A percentile compares a stretch with the other conserved stretches of the same genome.
Conservation (phyloP, 2,329 filamentous ascomycete genomes). For the Fulvia fulva region DNA sequence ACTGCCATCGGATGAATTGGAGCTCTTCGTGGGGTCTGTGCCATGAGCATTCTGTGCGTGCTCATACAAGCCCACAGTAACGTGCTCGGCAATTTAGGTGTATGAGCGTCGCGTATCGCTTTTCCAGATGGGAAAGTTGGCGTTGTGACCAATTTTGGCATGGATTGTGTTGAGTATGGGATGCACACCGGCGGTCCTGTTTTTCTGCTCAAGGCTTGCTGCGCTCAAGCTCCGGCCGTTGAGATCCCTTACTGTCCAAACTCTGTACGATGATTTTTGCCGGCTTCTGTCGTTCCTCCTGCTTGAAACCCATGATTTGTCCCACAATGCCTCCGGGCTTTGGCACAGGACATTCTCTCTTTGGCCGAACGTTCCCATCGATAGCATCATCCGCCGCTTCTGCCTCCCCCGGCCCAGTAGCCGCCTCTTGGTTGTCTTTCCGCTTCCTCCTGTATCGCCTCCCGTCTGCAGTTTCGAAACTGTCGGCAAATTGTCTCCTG, state of each 20-base stretch:
- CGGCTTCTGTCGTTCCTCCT: conserved; percentile 25
- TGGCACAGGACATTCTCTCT: conserved; percentile 83
- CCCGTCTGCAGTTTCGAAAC: conserved; percentile 30
- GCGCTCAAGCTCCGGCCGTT: neutral
- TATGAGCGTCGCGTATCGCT: no score
- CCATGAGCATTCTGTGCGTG: no score
- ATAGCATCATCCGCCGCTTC: neutral
- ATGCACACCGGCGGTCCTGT: neutral
- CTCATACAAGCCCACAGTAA: no score
- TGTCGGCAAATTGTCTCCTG: conserved; percentile 73
- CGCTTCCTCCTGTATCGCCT: conserved; percentile 41
- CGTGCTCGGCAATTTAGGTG: no score
- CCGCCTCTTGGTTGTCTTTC: conserved; percentile 17
- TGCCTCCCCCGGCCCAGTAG: conserved; percentile 4
- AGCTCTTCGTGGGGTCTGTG: no score
- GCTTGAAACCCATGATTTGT: conserved; percentile 67
- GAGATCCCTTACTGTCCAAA: conserved; percentile 16
- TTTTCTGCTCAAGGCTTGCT: conserved; percentile 5
- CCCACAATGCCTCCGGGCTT: conserved; percentile 79
- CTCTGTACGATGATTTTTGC: conserved; percentile 28
- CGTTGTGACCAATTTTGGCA: no score
- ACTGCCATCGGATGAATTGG: no score
- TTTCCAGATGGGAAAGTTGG: no score
- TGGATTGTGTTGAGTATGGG: neutral
- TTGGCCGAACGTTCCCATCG: conserved; percentile 26